Conservation (phyloP, 2,329 filamentous ascomycete genomes). For the Fusarium protoensiforme region DNA sequence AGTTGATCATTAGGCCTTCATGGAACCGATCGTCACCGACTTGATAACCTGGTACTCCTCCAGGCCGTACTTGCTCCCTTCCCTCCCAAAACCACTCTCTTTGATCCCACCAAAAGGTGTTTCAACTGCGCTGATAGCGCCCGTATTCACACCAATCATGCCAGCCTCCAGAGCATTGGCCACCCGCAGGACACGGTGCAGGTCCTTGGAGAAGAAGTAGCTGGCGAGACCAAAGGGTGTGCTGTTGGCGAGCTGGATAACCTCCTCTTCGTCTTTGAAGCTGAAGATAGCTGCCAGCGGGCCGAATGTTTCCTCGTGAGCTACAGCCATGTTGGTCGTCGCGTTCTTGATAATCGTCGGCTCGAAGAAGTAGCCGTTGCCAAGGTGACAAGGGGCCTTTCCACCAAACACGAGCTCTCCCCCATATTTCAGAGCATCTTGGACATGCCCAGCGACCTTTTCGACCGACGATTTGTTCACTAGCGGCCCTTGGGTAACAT, state of each 20-base stretch:
- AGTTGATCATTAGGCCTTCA: conserved; percentile 21
- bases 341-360: conserved; percentile 76
- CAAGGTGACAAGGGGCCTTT: conserved; percentile 72
- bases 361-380: conserved; percentile 69
- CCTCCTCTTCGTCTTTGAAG: conserved; percentile 53
- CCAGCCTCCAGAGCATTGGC: conserved; percentile 69
- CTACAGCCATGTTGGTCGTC: conserved; percentile 44
- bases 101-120: conserved; percentile 50
- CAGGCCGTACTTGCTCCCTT: conserved; percentile 58
- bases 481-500: conserved; percentile 51
- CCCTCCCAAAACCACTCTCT: conserved; percentile 49
- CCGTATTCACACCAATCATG: conserved; percentile 68
- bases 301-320: conserved; percentile 47
- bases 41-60: conserved; percentile 59
- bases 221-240: conserved; percentile 52
- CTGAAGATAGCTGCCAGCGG: conserved; percentile 43
- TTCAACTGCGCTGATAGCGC: conserved; percentile 48
- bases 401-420: conserved; percentile 67
- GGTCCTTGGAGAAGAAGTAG: conserved; percentile 48
- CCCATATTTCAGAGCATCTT: conserved; percentile 70
- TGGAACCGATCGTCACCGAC: conserved; percentile 50
- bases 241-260: conserved; percentile 51
- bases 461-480: conserved; percentile 72
- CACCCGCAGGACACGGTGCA: conserved; percentile 54
- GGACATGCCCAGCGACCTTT: conserved; percentile 71